Conservation (phyloP, 116 monocot species). For the Trichopus zeylanicus region DNA sequence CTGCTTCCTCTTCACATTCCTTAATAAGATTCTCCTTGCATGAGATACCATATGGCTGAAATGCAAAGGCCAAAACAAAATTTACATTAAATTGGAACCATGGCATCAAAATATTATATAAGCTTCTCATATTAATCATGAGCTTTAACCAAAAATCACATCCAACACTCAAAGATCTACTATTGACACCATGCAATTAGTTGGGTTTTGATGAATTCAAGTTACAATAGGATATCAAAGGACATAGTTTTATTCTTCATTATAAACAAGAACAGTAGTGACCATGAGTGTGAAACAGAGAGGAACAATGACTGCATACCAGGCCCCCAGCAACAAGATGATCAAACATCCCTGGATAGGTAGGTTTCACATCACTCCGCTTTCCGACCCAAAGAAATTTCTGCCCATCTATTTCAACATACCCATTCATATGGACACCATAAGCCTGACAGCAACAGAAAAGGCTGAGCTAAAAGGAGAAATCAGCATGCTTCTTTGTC, state of each 20-base stretch:
- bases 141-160: too few species aligned
- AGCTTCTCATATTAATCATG: too few species aligned
- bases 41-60: slow-evolving; percentile 73
- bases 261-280: too few species aligned
- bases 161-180: too few species aligned
- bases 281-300: too few species aligned
- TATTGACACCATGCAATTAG: too few species aligned
- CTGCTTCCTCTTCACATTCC: slow-evolving; percentile 97
- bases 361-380: slow-evolving; percentile 72
- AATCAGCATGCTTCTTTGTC: too few species aligned
- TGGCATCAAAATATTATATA: too few species aligned
- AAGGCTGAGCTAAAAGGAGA: too few species aligned
- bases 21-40: slow-evolving; percentile 85
- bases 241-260: too few species aligned
- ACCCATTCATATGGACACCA: slow-evolving; percentile 97
- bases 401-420: slow-evolving; percentile 62
- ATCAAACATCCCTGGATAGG: slow-evolving; percentile 97
- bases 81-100: neutral
- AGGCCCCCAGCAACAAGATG: slow-evolving; percentile 96
- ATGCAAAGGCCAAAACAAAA: neutral
- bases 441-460: slow-evolving; percentile 49
- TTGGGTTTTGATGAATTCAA: neutral
- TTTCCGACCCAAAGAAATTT: slow-evolving; percentile 91
- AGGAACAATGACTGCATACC: too few species aligned
- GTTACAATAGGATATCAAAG: too few species aligned